Evolutionary conservation across 2,329 filamentous ascomycete species (phyloP).

Genomic region (Pestalotiopsis sp.): DNA sequence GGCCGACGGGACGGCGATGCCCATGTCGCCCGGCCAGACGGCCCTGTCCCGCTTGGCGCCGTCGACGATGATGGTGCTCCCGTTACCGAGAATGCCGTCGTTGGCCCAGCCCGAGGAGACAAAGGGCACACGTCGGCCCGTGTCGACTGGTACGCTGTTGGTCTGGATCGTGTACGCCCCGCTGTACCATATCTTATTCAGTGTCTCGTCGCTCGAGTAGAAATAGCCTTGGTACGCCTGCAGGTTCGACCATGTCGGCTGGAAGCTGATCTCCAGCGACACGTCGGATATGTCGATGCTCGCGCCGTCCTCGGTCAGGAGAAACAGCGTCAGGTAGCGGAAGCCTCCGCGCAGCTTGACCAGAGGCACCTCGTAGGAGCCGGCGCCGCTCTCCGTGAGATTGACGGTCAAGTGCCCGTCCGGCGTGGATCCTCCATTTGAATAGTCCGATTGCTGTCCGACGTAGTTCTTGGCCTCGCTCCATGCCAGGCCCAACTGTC

Average conservation of each 20-base stretch:
- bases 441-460: slow-evolving; percentile 42
- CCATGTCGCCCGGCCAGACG: slow-evolving; percentile 62
- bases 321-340: slow-evolving; percentile 44
- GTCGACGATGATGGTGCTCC: slow-evolving; percentile 40
- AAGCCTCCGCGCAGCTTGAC: slow-evolving; percentile 43
- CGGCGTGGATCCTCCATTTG: slow-evolving; percentile 34
- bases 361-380: slow-evolving; percentile 41
- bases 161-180: slow-evolving; percentile 55
- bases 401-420: slow-evolving; percentile 40
- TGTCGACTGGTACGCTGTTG: slow-evolving; percentile 27
- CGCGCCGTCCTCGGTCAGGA: slow-evolving; percentile 31
- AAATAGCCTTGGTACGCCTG: slow-evolving; percentile 57
- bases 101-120: slow-evolving; percentile 29
- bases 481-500: slow-evolving; percentile 40
- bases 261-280: slow-evolving; percentile 29
- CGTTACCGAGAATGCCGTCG: slow-evolving; percentile 29
- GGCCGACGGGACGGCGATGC: slow-evolving; percentile 51
- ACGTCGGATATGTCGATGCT: slow-evolving; percentile 25
- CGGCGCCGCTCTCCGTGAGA: slow-evolving; percentile 33
- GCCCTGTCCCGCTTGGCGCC: slow-evolving; percentile 57
- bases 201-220: slow-evolving; percentile 48
- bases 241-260: slow-evolving; percentile 46
- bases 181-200: slow-evolving; percentile 60
- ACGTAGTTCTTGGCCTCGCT: slow-evolving; percentile 44
- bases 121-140: slow-evolving; percentile 28